Evolutionary conservation across 2,329 filamentous ascomycete genomes (phyloP).

Genomic region (Mycogone perniciosa): DNA sequence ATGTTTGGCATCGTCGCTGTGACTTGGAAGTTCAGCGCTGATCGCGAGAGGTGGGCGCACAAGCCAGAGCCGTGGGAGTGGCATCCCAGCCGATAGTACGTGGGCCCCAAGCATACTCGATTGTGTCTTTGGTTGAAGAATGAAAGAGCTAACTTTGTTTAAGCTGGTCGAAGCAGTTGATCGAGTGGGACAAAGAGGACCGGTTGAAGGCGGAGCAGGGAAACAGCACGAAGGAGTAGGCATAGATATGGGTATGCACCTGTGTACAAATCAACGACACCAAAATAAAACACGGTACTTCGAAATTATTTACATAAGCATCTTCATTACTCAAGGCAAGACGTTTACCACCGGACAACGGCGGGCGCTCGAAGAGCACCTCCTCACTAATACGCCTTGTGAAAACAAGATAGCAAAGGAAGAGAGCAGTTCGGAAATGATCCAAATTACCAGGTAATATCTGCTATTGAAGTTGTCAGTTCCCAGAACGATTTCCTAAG

Average conservation of each 20-base stretch:
- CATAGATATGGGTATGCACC: background rate
- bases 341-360: too few relatives aligned
- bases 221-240: constrained; percentile 24
- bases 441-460: too few relatives aligned
- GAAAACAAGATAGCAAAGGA: too few relatives aligned
- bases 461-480: too few relatives aligned
- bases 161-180: constrained; percentile 42
- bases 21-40: constrained; percentile 66
- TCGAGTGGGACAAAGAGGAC: constrained; percentile 40
- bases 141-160: constrained; percentile 2
- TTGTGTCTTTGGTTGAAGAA: background rate
- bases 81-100: constrained; percentile 79
- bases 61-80: constrained; percentile 73
- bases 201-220: constrained; percentile 27
- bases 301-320: too few relatives aligned
- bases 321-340: too few relatives aligned
- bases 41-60: constrained; percentile 64
- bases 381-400: too few relatives aligned
- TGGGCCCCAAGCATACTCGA: constrained; percentile 18
- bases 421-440: too few relatives aligned
- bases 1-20: constrained; percentile 62
- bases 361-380: too few relatives aligned
- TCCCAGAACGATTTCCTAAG: too few relatives aligned
- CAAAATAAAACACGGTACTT: too few relatives aligned
- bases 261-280: too few relatives aligned